These are phyloP conservation scores for Hypoxylon cercidicola DNA, from an alignment of 495 filamentous ascomycete species.

Conservation along the genomic window DNA sequence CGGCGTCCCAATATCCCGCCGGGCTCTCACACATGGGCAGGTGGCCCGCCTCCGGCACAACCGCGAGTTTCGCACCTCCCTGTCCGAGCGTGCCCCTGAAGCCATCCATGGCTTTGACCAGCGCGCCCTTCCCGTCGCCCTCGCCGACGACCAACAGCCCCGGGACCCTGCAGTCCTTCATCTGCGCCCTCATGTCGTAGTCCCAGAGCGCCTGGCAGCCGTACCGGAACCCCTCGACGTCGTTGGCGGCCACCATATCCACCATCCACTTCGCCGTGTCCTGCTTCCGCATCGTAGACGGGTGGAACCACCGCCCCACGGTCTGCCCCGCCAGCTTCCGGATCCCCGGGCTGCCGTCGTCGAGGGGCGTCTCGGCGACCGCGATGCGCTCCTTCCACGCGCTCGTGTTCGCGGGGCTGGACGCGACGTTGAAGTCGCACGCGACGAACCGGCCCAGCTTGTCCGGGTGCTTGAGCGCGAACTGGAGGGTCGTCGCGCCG, in stretches of 20 bases:
- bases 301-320: slow-evolving; percentile 79
- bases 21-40: slow-evolving; percentile 86
- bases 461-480: slow-evolving; percentile 71
- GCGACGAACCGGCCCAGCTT: slow-evolving; percentile 70
- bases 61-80: slow-evolving; percentile 63
- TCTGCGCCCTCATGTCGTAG: slow-evolving; percentile 74
- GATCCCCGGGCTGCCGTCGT: slow-evolving; percentile 59
- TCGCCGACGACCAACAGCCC: slow-evolving; percentile 75
- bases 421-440: slow-evolving; percentile 79
- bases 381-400: slow-evolving; percentile 82
- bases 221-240: slow-evolving; percentile 74
- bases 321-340: slow-evolving; percentile 71
- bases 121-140: slow-evolving; percentile 71
- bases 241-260: slow-evolving; percentile 69
- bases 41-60: slow-evolving; percentile 76
- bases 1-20: slow-evolving; percentile 68
- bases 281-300: slow-evolving; percentile 61
- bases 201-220: slow-evolving; percentile 77
- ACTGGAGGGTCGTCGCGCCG: slow-evolving; percentile 77
- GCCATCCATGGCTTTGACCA: slow-evolving; percentile 80
- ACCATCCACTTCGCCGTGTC: slow-evolving; percentile 61
- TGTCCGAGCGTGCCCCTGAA: slow-evolving; percentile 67
- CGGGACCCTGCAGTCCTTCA: slow-evolving; percentile 67
- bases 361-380: slow-evolving; percentile 68
- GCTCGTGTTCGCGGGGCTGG: slow-evolving; percentile 72